Conservation (phyloP, 768 basidiomycete species). For the Exsudoporus frostii region DNA sequence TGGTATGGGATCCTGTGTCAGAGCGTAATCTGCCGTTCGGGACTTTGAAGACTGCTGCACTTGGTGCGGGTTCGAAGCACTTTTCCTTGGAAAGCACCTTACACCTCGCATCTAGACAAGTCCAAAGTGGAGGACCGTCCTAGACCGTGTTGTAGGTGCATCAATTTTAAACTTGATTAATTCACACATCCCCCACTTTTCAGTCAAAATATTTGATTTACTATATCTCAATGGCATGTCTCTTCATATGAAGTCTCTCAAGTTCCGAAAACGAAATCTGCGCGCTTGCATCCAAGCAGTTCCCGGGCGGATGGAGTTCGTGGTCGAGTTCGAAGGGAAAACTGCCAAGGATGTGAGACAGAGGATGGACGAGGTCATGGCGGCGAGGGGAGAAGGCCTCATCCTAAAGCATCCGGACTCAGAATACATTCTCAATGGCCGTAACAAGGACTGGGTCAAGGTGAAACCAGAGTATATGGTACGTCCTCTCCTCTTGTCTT, state of each 20-base stretch:
- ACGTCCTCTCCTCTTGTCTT: constrained; percentile 4
- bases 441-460: constrained; percentile 94
- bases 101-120: constrained; percentile 47
- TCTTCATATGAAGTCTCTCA: constrained; percentile 66
- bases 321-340: constrained; percentile 66
- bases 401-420: constrained; percentile 85
- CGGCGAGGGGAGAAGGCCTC: constrained; percentile 84
- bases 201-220: constrained; percentile 96
- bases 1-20: constrained; percentile 93
- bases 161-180: neutral
- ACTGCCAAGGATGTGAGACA: constrained; percentile 78
- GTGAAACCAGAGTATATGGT: constrained; percentile 91
- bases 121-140: constrained; percentile 68
- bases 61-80: constrained; percentile 46
- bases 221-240: constrained; percentile 84
- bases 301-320: constrained; percentile 79
- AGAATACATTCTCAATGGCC: constrained; percentile 80
- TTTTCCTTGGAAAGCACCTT: neutral
- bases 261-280: constrained; percentile 78
- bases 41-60: constrained; percentile 87
- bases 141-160: constrained; percentile 81
- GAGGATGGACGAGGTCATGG: constrained; percentile 82
- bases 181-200: neutral
- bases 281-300: constrained; percentile 63
- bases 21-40: constrained; percentile 91